These are phyloP conservation scores for Chrysosporium queenslandicum DNA, from an alignment of 2,329 filamentous ascomycete genomes.

Conservation along the genomic window DNA sequence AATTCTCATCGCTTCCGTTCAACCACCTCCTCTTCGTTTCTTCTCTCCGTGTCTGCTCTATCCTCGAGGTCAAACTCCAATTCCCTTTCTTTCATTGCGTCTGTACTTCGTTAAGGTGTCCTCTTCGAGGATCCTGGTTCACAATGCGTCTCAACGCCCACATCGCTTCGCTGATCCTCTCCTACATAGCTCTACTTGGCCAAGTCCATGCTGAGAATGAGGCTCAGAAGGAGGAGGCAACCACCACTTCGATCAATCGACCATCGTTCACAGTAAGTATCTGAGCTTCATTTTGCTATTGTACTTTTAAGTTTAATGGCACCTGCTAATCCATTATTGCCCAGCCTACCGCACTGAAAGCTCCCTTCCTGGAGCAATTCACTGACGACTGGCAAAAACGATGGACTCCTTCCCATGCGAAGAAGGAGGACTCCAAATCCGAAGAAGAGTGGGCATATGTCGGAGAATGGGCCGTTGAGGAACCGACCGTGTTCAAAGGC, in stretches of 20 bases:
- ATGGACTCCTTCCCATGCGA: conserved; percentile 92
- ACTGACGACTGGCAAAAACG: conserved; percentile 87
- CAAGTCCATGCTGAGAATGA: conserved; percentile 60
- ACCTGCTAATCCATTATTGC: conserved; percentile 15
- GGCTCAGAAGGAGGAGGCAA: conserved; percentile 50
- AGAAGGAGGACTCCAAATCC: conserved; percentile 78
- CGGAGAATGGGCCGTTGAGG: conserved; percentile 93
- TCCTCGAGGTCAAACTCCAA: conserved; percentile 6
- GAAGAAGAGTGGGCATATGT: conserved; percentile 95
- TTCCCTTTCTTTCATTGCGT: conserved; percentile 13
- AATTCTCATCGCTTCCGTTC: conserved; percentile 16
- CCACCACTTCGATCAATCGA: conserved; percentile 50
- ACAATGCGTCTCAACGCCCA: conserved; percentile 78
- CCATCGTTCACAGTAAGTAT: conserved; percentile 78
- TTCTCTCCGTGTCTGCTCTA: conserved; percentile 14
- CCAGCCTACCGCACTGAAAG: conserved; percentile 79
- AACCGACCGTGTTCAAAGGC: conserved; percentile 80
- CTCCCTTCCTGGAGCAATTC: conserved; percentile 96
- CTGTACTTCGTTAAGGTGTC: conserved; percentile 11
- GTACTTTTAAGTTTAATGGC: neutral
- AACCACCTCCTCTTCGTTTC: conserved; percentile 13
- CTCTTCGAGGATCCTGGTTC: conserved; percentile 26
- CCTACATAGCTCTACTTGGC: conserved; percentile 57
- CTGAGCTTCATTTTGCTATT: conserved; percentile 1
- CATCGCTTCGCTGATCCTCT: conserved; percentile 59